Percentiles rank a stretch among this genome's conserved stretches.
phyloP scores from a whole-genome alignment of 2,329 filamentous ascomycete species.

The Colletotrichum lentis region DNA sequence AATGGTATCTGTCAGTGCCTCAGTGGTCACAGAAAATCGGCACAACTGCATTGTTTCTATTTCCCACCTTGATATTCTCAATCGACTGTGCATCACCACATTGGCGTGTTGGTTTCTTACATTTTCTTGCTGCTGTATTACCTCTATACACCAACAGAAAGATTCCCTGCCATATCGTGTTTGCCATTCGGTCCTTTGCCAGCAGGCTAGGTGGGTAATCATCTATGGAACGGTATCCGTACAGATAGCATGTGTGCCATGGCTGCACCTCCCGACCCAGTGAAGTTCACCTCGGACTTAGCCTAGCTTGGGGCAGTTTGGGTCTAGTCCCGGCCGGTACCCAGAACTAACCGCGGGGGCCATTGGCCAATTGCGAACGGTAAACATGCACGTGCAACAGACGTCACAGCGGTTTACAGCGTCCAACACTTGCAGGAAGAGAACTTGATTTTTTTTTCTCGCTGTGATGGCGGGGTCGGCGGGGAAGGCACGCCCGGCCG shows the following conservation, averaged over 20 bases:
- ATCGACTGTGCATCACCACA: too few relatives aligned
- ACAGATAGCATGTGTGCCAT: too few relatives aligned
- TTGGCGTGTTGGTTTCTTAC: too few relatives aligned
- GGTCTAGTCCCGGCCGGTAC: constrained; percentile 21
- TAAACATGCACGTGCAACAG: constrained; percentile 29
- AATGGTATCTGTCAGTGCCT: too few relatives aligned
- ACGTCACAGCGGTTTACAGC: constrained; percentile 26
- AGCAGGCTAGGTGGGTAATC: not conserved
- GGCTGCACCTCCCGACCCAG: constrained; percentile 12
- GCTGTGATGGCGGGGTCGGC: constrained; percentile 31
- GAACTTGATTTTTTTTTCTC: constrained; percentile 10
- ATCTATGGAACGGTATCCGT: too few relatives aligned
- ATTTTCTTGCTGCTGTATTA: too few relatives aligned
- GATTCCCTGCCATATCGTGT: not conserved
- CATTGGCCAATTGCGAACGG: constrained; percentile 35
- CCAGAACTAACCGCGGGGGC: constrained; percentile 24
- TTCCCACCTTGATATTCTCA: too few relatives aligned
- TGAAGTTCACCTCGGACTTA: constrained; percentile 16
- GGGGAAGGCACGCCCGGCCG: constrained; percentile 19
- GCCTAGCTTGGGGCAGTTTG: constrained; percentile 20
- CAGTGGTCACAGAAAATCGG: too few relatives aligned
- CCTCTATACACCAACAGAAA: not conserved
- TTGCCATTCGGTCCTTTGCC: not conserved
- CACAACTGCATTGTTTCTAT: too few relatives aligned
- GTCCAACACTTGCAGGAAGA: not conserved